Base-by-base conservation (phyloP, 768 basidiomycete genomes). In the Suillus sp. region DNA sequence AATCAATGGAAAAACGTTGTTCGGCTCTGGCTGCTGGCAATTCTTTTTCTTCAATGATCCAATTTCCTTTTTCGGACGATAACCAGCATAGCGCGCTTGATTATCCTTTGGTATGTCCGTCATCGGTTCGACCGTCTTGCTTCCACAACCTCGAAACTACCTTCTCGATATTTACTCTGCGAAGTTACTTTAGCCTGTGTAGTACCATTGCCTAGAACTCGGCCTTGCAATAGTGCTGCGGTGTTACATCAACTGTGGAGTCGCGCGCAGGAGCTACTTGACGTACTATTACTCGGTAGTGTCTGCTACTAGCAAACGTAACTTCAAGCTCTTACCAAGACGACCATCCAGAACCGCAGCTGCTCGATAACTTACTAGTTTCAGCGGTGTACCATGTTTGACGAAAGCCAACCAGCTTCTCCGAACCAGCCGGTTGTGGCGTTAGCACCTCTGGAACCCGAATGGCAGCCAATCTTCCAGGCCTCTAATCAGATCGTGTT, bases 401-500 rank as follows among this genome's bases (percentile, higher is more conserved):
- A 76, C 34, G 75, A 77, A 54, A 73, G 69, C 51, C 60, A 68
- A 57, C 71, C 76, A 47, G 67, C 76, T 16, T 75, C 77, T 11
- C 74, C 75, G 30, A 68, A 66, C 60, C 68, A 69, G 37, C 75
- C 75, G n/a, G 64, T 76, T 32, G 67, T 75, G 20, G 65, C 75
- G 1, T 58, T 76, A 6, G 64, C 66, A 30, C 70, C 69, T 18
- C 25, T 60, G 1, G 71, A 70, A 5, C 70, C 70, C 2, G 78
- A 86, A 62, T 94, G 92, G 92, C 89, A 84, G 60, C 88, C 92
- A 1, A 92, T 95, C 64, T 80, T 93, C 20, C 92, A 92, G 53
- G 83, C 84, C n/a, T 88, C 90, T 0, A 91, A 92, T 74, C 92
- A 94, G 69, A 88, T 95, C 40, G 93, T 95, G 18, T 81, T 95